phyloP scores from a whole-genome alignment of 257 asterid genomes.

The Salvia splendens region DNA sequence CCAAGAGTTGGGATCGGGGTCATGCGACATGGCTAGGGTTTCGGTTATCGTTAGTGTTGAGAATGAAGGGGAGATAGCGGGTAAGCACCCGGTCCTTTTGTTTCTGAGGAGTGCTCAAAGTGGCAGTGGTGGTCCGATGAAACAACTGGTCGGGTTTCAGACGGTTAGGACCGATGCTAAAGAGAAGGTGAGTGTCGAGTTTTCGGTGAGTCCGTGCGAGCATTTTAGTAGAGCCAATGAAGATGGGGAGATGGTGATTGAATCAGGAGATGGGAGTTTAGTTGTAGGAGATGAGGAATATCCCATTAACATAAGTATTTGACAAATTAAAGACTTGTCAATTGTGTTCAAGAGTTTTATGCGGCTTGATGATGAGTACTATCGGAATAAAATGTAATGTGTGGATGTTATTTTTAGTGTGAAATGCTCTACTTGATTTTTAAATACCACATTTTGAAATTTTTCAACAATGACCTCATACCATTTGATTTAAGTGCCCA shows the following conservation, averaged over 20 bases:
- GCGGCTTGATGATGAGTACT: neutral
- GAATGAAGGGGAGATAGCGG: slow-evolving; percentile 51
- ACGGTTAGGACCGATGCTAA: slow-evolving; percentile 42
- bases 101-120: slow-evolving; percentile 35
- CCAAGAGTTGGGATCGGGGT: neutral
- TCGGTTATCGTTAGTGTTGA: slow-evolving; percentile 36
- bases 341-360: neutral
- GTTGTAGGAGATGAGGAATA: slow-evolving; percentile 53
- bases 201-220: slow-evolving; percentile 51
- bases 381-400: neutral
- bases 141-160: slow-evolving; percentile 57
- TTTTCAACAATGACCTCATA: too few relatives aligned
- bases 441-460: neutral
- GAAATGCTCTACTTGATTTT: neutral
- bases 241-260: slow-evolving; percentile 55
- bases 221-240: slow-evolving; percentile 50
- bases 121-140: slow-evolving; percentile 39
- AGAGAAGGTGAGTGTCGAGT: slow-evolving; percentile 39
- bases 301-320: slow-evolving; percentile 36
- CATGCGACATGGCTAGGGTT: slow-evolving; percentile 33
- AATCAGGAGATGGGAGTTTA: slow-evolving; percentile 44
- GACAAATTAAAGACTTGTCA: slow-evolving; percentile 5
- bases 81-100: slow-evolving; percentile 62
- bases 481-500: too few relatives aligned
- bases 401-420: neutral